phyloP scores from a whole-genome alignment of 371 early-diverging fungal genomes.

The Lichtheimia ornata region DNA sequence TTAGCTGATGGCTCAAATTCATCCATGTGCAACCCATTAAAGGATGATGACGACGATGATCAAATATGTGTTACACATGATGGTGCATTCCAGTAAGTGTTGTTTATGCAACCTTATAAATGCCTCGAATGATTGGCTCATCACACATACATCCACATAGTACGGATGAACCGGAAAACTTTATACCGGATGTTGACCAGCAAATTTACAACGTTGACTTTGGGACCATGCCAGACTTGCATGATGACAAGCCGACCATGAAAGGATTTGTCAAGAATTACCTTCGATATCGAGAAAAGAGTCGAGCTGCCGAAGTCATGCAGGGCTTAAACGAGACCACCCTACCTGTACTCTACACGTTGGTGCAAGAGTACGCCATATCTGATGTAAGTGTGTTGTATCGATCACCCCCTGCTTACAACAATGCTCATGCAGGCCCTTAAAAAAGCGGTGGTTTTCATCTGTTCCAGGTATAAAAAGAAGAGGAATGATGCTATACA shows the following conservation, averaged over 20 bases:
- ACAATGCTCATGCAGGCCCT: background rate
- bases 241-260: conserved; percentile 15
- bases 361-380: conserved; percentile 23
- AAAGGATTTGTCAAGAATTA: conserved; percentile 22
- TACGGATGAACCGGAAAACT: conserved; percentile 24
- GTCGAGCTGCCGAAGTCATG: conserved; percentile 15
- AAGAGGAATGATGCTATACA: background rate
- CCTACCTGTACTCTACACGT: conserved; percentile 20
- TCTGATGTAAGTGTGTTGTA: conserved; percentile 16
- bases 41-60: conserved; percentile 5
- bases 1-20: conserved; percentile 16
- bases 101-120: background rate
- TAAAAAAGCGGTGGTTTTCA: conserved; percentile 22
- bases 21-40: conserved; percentile 17
- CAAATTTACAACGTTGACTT: conserved; percentile 17
- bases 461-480: conserved; percentile 21
- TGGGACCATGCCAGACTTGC: conserved; percentile 4
- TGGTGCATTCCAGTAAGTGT: conserved; percentile 17
- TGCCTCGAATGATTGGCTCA: background rate
- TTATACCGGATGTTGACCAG: conserved; percentile 20
- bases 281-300: conserved; percentile 7
- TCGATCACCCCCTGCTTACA: background rate
- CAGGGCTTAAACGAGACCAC: conserved; percentile 15
- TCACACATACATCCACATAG: background rate
- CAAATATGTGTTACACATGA: conserved; percentile 18